phyloP scores from a whole-genome alignment of 129 eudicot species.

The Pulicaria dysenterica region DNA sequence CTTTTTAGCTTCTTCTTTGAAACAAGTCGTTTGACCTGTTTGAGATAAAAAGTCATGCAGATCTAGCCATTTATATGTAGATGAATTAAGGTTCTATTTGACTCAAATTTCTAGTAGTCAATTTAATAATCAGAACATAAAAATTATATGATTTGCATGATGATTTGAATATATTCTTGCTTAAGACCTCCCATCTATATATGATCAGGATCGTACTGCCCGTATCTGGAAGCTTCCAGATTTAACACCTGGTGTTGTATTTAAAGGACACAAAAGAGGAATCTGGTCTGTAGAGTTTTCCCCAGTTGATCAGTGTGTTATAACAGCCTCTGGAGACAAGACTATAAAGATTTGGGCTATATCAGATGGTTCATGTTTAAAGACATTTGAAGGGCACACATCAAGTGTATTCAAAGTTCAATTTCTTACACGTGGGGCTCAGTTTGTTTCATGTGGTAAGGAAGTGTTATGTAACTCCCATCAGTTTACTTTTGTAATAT shows the following conservation, averaged over 20 bases:
- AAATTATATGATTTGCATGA: not conserved
- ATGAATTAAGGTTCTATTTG: not conserved
- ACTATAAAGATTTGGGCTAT: slow-evolving; percentile 88
- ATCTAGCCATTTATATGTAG: too few species aligned
- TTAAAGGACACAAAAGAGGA: slow-evolving; percentile 92
- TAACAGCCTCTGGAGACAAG: slow-evolving; percentile 95
- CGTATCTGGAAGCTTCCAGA: slow-evolving; percentile 89
- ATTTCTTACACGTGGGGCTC: slow-evolving; percentile 84
- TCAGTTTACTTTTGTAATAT: not conserved
- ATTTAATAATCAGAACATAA: not conserved
- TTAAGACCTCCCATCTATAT: not conserved
- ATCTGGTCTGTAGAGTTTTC: slow-evolving; percentile 98
- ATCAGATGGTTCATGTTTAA: slow-evolving; percentile 88
- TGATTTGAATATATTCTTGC: not conserved
- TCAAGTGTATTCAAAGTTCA: slow-evolving; percentile 85
- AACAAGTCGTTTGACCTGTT: too few species aligned
- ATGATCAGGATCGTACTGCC: slow-evolving; percentile 84
- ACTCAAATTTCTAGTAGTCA: not conserved
- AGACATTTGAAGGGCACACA: slow-evolving; percentile 96
- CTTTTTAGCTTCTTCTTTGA: too few species aligned
- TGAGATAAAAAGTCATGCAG: too few species aligned
- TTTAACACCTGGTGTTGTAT: slow-evolving; percentile 62
- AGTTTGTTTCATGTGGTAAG: slow-evolving; percentile 87
- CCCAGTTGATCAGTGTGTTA: slow-evolving; percentile 89
- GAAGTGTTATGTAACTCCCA: not conserved